These are phyloP conservation scores for Nitzschia sp. DNA, from an alignment of 108 stramenopile genomes.

Conservation along the genomic window DNA sequence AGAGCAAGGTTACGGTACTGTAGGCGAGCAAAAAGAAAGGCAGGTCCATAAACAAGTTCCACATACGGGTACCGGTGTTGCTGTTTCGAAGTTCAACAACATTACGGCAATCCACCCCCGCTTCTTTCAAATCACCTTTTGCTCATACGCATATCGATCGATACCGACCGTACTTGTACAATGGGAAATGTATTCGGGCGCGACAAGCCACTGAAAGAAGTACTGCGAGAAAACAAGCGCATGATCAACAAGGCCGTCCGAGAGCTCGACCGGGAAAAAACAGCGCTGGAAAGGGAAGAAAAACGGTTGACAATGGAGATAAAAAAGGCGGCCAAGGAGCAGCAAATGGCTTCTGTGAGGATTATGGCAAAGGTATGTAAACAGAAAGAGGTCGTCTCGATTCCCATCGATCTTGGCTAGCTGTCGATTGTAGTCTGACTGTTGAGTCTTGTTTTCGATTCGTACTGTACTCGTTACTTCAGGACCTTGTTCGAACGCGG, in stretches of 20 bases:
- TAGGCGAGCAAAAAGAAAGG: too few species aligned
- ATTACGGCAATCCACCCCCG: too few species aligned
- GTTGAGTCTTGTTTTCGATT: background rate
- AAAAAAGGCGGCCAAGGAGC: slow-evolving; percentile 92
- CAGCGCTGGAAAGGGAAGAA: slow-evolving; percentile 87
- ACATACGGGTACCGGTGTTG: too few species aligned
- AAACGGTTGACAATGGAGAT: slow-evolving; percentile 94
- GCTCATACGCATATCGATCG: too few species aligned
- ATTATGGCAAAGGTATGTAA: slow-evolving; percentile 89
- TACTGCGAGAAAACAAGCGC: slow-evolving; percentile 96
- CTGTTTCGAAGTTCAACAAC: too few species aligned
- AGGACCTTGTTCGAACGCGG: slow-evolving; percentile 91
- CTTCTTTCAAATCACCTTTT: too few species aligned
- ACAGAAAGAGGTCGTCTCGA: too few species aligned
- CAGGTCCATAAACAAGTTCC: too few species aligned
- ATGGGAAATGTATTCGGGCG: slow-evolving; percentile 91
- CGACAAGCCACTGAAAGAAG: slow-evolving; percentile 96
- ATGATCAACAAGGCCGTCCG: slow-evolving; percentile 93
- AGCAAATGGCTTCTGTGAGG: slow-evolving; percentile 93
- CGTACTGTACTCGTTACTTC: background rate
- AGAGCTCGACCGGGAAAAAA: slow-evolving; percentile 93
- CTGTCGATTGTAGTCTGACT: background rate
- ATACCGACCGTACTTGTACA: too few species aligned
- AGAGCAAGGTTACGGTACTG: too few species aligned
- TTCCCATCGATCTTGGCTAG: too few species aligned